Base-by-base conservation (phyloP, 2,329 filamentous ascomycete genomes). In the Xylariaceae sp. region DNA sequence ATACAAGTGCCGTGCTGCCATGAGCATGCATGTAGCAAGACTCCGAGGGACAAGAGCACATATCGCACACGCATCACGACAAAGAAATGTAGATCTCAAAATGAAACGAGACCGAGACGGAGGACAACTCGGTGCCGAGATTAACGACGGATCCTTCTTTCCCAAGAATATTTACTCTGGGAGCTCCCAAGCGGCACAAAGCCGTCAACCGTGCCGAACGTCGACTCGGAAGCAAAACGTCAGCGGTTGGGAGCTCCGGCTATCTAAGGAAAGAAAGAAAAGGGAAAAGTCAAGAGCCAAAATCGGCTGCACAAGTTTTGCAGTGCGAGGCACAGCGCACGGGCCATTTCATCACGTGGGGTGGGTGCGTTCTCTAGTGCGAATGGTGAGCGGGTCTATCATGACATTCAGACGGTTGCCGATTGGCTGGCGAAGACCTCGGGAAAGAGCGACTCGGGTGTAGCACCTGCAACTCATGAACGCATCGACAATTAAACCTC, bases 241-340 rank as follows among this genome's bases (percentile, higher is more conserved):
- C 55, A 53, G 56, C 58, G 57, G 56, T 60, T 60, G 58, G 70
- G 70, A 67, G 68, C 71, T 73, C 74, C 71, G 74, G 67, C 74
- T 80, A 78, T 78, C 75, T 79, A 70, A 70, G 67, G 64, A 66
- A 66, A 59, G 63, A 65, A 65, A 54, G 63, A 46, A 59, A 47
- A 48, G 59, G 59, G 54, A 54, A 48, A 47, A 52, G 52, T 18
- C 19, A n/a, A 43, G 47, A 18, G 2, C 9, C 15, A 12, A 1
- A 41, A 15, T 9, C 44, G 38, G 14, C 2, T 39, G 17, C 47
- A 0, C 10, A n/a, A 50, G 51, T 48, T 36, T 38, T 48, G 54
- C 40, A 51, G 39, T 47, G 35, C 31, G 39, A n/a, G 42, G 51
- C 42, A 39, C 11, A 19, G 42, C 10, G 59, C 62, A 63, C 58